phyloP scores from a whole-genome alignment of 768 basidiomycete genomes.

The Lentinula raphanica region DNA sequence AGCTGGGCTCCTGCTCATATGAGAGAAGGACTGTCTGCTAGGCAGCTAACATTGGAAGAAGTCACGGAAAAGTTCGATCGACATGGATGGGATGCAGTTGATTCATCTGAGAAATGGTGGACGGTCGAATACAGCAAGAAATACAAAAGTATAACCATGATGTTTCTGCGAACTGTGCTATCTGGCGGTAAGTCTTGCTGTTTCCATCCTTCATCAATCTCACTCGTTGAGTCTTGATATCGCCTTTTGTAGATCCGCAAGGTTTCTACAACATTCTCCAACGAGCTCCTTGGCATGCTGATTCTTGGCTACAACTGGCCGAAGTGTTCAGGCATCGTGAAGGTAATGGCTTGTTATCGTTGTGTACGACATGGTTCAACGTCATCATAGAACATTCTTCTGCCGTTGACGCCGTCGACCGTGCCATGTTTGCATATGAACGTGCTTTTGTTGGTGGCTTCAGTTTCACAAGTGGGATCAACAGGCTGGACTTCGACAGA shows the following conservation, averaged over 20 bases:
- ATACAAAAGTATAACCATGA: constrained; percentile 76
- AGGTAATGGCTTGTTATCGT: constrained; percentile 39
- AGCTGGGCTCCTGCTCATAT: constrained; percentile 69
- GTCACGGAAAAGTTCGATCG: constrained; percentile 33
- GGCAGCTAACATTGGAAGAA: constrained; percentile 54
- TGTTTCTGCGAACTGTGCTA: constrained; percentile 76
- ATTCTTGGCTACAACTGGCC: constrained; percentile 82
- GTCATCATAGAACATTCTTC: constrained; percentile 63
- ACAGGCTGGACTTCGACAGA: constrained; percentile 82
- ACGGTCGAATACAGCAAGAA: constrained; percentile 81
- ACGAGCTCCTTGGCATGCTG: constrained; percentile 85
- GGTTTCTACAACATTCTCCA: constrained; percentile 73
- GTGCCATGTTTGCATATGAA: constrained; percentile 93
- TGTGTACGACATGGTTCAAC: background rate
- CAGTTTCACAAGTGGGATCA: constrained; percentile 74
- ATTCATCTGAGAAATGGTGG: constrained; percentile 73
- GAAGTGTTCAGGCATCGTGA: constrained; percentile 86
- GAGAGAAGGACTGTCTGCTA: constrained; percentile 70
- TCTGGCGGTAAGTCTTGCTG: constrained; percentile 63
- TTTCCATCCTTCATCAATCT: background rate
- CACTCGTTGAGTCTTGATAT: background rate
- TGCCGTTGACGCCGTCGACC: constrained; percentile 84
- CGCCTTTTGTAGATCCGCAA: constrained; percentile 54
- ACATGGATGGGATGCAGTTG: constrained; percentile 28
- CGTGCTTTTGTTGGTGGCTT: constrained; percentile 84